phyloP scores from a whole-genome alignment of 164 flowering plant species.

The Echeveria elegans region DNA sequence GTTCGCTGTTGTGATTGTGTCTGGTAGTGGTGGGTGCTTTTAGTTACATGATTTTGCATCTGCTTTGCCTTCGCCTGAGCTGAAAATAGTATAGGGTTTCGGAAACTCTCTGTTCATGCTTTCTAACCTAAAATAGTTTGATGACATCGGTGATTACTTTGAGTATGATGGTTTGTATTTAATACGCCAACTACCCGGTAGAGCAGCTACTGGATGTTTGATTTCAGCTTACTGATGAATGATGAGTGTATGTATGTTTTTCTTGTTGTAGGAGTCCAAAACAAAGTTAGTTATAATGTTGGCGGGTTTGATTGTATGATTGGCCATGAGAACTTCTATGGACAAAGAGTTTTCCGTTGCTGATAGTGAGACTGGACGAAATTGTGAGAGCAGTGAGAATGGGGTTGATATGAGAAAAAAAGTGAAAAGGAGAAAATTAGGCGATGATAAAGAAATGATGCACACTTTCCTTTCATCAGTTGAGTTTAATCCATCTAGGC shows the following conservation, averaged over 20 bases:
- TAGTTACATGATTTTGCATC: background rate
- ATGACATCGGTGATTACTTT: background rate
- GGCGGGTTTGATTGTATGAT: background rate
- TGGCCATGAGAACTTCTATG: background rate
- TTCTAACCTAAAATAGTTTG: too few relatives aligned
- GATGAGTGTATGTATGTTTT: background rate
- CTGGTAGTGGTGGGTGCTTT: too few relatives aligned
- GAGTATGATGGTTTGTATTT: background rate
- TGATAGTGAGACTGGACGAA: background rate
- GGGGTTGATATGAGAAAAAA: background rate
- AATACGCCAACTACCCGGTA: background rate
- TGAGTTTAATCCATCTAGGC: slow-evolving; percentile 5
- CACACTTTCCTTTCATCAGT: slow-evolving; percentile 7
- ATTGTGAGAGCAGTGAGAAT: background rate
- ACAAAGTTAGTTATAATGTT: background rate
- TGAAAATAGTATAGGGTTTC: background rate
- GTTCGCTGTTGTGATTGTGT: too few relatives aligned
- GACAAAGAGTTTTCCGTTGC: background rate
- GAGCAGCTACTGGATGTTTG: background rate
- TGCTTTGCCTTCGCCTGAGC: too few relatives aligned
- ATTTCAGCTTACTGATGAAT: background rate
- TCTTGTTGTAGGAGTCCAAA: background rate
- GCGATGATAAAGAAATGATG: slow-evolving; percentile 13
- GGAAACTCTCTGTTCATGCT: background rate
- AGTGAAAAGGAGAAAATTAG: slow-evolving; percentile 9